Base-by-base conservation (phyloP, 2,329 filamentous ascomycete species). In the Chaetomiaceae sp. region DNA sequence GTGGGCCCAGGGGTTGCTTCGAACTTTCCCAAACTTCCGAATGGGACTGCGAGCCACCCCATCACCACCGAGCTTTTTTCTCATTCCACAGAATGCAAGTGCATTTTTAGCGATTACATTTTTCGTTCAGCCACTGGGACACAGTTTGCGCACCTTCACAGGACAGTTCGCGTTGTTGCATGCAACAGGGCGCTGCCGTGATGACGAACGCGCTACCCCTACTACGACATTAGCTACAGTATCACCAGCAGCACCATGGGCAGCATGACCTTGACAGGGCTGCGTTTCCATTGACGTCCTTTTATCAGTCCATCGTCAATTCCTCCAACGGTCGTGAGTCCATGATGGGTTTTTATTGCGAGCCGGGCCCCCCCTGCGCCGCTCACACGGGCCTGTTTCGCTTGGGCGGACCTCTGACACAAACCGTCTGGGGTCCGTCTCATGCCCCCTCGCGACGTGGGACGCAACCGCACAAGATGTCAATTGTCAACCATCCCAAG, bases 371-470 rank as follows among this genome's bases (percentile, higher is more conserved):
- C 48, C 45, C 48, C 36, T 40, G 52, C 30, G 48, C 44, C 44
- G 38, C 53, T 52, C 48, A 30, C 27, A 54, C 14, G 33, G 56
- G 55, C 54, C 48, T 44, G 61, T 65, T 59, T 65, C 62, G 61
- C 55, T 57, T 60, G 48, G 59, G 48, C 55, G 48, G 54, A 59
- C 58, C 58, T 64, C 58, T 61, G 64, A 67, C 65, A 60, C 58
- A 45, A 61, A 51, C 54, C 52, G 65, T 66, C 63, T 64, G 61
- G 64, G 57, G 55, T 57, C 53, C 45, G 66, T 67, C 65, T 67
- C 65, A 67, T 49, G 50, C 53, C 53, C 59, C 59, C 48, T 54
- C 34, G 44, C 53, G 55, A 52, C 52, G 53, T 43, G 46, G 45
- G 51, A 53, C 48, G 29, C 46, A 41, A 54, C 53, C 53, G 32